These are phyloP conservation scores for Acanthamoeba healyi DNA, from an alignment of 208 protist species.

Conservation along the genomic window DNA sequence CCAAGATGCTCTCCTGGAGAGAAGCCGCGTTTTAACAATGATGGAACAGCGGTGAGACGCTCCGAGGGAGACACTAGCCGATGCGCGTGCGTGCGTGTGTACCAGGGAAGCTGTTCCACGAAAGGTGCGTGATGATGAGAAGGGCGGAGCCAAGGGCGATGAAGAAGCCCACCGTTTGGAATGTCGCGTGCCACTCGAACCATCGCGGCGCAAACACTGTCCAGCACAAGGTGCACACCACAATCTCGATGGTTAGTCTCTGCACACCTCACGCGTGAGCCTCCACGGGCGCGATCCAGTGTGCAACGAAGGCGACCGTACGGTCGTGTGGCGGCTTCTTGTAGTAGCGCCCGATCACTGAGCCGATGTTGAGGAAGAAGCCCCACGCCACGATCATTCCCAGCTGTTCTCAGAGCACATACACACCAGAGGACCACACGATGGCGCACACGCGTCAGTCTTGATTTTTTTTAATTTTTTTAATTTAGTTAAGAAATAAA, in stretches of 20 bases:
- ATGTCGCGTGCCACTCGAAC: slow-evolving; percentile 54
- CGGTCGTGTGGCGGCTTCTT: slow-evolving; percentile 45
- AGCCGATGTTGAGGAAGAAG: slow-evolving; percentile 63
- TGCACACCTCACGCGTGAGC: not conserved
- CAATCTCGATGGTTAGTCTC: not conserved
- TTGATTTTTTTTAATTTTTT: no score
- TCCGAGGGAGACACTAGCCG: no score
- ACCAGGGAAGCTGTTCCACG: slow-evolving; percentile 46
- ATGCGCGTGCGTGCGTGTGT: not conserved
- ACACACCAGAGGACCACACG: no score
- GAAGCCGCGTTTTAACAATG: not conserved
- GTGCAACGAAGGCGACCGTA: not conserved
- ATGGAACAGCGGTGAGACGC: not conserved
- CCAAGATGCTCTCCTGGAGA: slow-evolving; percentile 29
- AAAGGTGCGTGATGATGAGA: slow-evolving; percentile 38
- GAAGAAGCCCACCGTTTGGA: slow-evolving; percentile 39
- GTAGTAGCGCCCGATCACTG: slow-evolving; percentile 65
- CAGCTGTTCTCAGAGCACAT: no score
- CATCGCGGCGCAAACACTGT: slow-evolving; percentile 47
- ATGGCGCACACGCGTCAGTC: no score
- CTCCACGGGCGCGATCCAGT: not conserved
- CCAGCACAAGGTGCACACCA: not conserved
- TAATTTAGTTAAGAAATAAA: not conserved
- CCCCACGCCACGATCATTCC: slow-evolving; percentile 65
- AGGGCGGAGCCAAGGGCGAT: slow-evolving; percentile 16